These are phyloP conservation scores for Fraxinus platypoda DNA, from an alignment of 305 asterid genomes.

Conservation along the genomic window DNA sequence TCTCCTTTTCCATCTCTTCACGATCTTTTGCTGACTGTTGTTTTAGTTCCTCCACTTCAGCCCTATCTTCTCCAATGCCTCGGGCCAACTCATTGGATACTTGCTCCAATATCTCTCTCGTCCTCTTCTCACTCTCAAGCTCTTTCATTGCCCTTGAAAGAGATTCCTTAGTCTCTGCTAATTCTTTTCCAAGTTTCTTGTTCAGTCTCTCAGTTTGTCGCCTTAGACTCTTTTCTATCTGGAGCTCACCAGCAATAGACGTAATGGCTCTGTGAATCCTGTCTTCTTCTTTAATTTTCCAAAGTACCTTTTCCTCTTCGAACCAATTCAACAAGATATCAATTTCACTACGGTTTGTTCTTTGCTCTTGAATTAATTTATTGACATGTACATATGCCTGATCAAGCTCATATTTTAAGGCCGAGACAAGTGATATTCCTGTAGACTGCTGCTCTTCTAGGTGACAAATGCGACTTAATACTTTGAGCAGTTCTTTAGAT, in stretches of 20 bases:
- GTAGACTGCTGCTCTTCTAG: conserved; percentile 53
- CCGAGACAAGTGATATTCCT: conserved; percentile 59
- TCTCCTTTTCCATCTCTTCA: conserved; percentile 82
- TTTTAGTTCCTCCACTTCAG: conserved; percentile 71
- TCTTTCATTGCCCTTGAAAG: conserved; percentile 43
- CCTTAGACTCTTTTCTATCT: conserved; percentile 73
- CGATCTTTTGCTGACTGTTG: conserved; percentile 62
- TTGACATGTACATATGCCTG: conserved; percentile 46
- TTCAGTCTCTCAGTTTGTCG: conserved; percentile 73
- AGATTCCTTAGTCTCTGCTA: conserved; percentile 56
- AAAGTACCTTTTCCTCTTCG: conserved; percentile 25
- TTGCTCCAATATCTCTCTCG: conserved; percentile 71
- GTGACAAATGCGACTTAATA: conserved; percentile 52
- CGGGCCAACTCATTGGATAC: conserved; percentile 76
- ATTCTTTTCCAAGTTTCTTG: conserved; percentile 72
- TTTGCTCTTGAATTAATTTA: conserved; percentile 59
- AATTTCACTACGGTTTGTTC: conserved; percentile 26
- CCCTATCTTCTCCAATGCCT: conserved; percentile 75
- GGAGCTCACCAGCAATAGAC: conserved; percentile 62
- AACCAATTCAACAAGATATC: conserved; percentile 21
- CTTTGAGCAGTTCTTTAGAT: conserved; percentile 72
- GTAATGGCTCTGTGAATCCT: conserved; percentile 35
- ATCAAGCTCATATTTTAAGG: conserved; percentile 69
- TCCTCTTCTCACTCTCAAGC: conserved; percentile 69
- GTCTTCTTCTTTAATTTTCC: conserved; percentile 26